Conservation (phyloP, 176 grass and related monocot genomes). For the Alloteropsis semialata region DNA sequence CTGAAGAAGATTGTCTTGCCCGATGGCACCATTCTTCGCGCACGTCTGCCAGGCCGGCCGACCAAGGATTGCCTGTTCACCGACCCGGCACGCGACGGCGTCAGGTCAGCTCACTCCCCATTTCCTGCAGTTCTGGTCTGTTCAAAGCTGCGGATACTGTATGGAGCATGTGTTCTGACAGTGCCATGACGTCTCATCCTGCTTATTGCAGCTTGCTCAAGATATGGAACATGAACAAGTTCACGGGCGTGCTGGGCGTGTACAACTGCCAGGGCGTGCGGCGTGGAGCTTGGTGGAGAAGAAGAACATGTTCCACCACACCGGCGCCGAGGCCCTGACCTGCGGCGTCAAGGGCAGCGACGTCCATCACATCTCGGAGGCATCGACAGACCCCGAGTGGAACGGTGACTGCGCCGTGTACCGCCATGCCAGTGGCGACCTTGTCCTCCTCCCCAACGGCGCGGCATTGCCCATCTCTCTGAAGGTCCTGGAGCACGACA, state of each 20-base stretch:
- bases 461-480: constrained; percentile 61
- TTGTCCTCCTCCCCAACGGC: constrained; percentile 49
- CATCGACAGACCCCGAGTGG: constrained; percentile 60
- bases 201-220: constrained; percentile 75
- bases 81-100: constrained; percentile 75
- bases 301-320: constrained; percentile 77
- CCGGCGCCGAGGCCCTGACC: constrained; percentile 51
- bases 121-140: not conserved
- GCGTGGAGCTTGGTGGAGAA: constrained; percentile 90
- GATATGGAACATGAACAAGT: constrained; percentile 99
- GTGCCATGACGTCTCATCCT: not conserved
- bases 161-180: not conserved
- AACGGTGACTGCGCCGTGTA: constrained; percentile 71
- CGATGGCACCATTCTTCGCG: constrained; percentile 78
- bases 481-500: constrained; percentile 82
- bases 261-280: constrained; percentile 98
- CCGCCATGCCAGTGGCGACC: constrained; percentile 38
- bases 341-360: constrained; percentile 56
- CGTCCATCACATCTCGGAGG: constrained; percentile 75
- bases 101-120: constrained; percentile 40
- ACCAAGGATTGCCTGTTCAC: constrained; percentile 86
- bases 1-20: constrained; percentile 91
- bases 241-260: constrained; percentile 79
- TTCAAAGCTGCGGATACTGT: not conserved
- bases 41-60: constrained; percentile 68